A percentile compares a stretch with the other conserved stretches of the same genome.
phyloP scores from a whole-genome alignment of 768 basidiomycete genomes.

The Amanita pallidorosea region DNA sequence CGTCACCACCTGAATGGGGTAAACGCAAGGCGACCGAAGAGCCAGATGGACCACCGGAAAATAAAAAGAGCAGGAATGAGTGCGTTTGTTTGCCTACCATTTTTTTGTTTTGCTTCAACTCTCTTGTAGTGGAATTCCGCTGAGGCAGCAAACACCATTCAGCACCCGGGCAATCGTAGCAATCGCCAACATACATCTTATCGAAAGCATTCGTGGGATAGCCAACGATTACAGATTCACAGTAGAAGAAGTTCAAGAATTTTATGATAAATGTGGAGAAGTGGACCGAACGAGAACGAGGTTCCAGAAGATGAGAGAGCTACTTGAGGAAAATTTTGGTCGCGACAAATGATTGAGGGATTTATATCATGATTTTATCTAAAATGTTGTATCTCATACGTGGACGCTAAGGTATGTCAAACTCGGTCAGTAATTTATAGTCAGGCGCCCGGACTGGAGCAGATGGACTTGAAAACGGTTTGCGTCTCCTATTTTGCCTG shows the following conservation, averaged over 20 bases:
- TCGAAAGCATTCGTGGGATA: slow-evolving; percentile 58
- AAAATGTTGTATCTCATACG: neutral
- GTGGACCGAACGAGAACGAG: slow-evolving; percentile 53
- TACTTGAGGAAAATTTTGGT: slow-evolving; percentile 26
- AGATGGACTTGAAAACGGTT: slow-evolving; percentile 70
- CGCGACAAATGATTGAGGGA: slow-evolving; percentile 15
- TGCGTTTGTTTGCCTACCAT: slow-evolving; percentile 15
- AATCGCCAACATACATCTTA: slow-evolving; percentile 43
- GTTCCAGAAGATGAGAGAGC: slow-evolving; percentile 59
- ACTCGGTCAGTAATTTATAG: slow-evolving; percentile 55
- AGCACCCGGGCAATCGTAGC: slow-evolving; percentile 23
- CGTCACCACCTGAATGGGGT: slow-evolving; percentile 58
- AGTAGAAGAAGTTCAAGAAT: slow-evolving; percentile 66
- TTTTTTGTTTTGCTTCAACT: neutral
- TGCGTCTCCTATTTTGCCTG: slow-evolving; percentile 47
- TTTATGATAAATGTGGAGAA: slow-evolving; percentile 65
- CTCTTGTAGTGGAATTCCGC: neutral
- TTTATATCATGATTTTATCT: neutral
- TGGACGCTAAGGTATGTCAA: slow-evolving; percentile 30
- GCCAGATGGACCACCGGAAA: slow-evolving; percentile 14
- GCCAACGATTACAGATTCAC: slow-evolving; percentile 64
- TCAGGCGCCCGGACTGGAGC: slow-evolving; percentile 68
- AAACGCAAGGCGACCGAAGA: slow-evolving; percentile 44
- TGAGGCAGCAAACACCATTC: slow-evolving; percentile 8
- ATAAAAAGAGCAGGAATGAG: slow-evolving; percentile 35